phyloP scores from a whole-genome alignment of 345 rosid species.

The Kernera saxatilis region DNA sequence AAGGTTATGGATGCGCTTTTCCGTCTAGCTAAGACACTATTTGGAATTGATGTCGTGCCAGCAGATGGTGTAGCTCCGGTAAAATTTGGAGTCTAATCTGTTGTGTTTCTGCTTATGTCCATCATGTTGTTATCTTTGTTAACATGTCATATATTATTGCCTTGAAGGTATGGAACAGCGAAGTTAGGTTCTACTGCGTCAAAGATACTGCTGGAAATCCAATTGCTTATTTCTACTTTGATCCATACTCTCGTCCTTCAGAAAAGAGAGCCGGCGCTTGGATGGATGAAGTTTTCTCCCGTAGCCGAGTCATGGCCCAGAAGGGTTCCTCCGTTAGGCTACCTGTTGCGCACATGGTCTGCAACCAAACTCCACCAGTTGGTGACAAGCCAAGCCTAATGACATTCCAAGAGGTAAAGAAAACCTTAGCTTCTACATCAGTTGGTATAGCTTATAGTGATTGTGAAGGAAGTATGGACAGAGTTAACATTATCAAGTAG shows the following conservation, averaged over 20 bases:
- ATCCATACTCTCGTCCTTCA: constrained; percentile 94
- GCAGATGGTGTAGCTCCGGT: constrained; percentile 97
- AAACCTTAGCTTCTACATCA: neutral
- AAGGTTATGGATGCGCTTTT: constrained; percentile 87
- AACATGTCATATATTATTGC: constrained; percentile 15
- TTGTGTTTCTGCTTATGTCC: neutral
- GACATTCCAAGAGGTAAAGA: constrained; percentile 83
- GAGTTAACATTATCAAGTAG: neutral
- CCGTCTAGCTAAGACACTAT: constrained; percentile 60
- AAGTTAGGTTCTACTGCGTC: constrained; percentile 73
- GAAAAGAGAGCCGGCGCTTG: constrained; percentile 89
- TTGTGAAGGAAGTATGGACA: neutral
- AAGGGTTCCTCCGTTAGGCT: constrained; percentile 31
- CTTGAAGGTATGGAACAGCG: constrained; percentile 80
- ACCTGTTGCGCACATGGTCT: constrained; percentile 88
- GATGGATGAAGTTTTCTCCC: constrained; percentile 85
- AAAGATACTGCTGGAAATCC: constrained; percentile 80
- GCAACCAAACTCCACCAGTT: constrained; percentile 95
- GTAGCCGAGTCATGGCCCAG: constrained; percentile 54
- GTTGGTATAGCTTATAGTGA: neutral
- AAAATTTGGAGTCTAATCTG: constrained; percentile 22
- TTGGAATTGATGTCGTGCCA: constrained; percentile 66
- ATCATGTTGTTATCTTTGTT: constrained; percentile 5
- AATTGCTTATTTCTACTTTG: constrained; percentile 86
- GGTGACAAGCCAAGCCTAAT: constrained; percentile 95